These are phyloP conservation scores for Cadophora sp. DNA, from an alignment of 2,329 filamentous ascomycete species.

Conservation along the genomic window DNA sequence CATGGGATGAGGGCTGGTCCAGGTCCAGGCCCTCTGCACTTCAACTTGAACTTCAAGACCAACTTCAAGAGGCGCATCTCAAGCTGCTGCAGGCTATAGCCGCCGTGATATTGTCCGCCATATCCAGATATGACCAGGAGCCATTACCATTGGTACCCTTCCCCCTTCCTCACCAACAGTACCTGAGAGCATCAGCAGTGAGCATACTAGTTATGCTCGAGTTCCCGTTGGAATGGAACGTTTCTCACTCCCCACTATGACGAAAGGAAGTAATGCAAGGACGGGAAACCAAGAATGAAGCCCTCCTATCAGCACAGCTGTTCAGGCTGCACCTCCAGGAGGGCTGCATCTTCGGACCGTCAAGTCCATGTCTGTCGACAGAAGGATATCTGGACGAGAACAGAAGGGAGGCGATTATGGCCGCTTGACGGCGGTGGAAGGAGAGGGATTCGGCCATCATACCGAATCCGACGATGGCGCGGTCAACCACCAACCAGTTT, in stretches of 20 bases:
- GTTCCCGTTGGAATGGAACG: conserved; percentile 21
- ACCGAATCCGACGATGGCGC: conserved; percentile 8
- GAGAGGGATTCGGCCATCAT: conserved; percentile 12
- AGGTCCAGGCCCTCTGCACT: not conserved
- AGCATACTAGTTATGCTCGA: not conserved
- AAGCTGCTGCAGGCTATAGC: conserved; percentile 19
- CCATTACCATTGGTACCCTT: conserved; percentile 5
- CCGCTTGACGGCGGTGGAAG: conserved; percentile 13
- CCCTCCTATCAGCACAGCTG: conserved; percentile 31
- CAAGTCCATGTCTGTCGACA: conserved; percentile 3
- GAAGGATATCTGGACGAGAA: conserved; percentile 6
- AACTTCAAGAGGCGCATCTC: no score
- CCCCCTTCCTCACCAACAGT: not conserved
- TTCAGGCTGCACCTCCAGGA: conserved; percentile 20
- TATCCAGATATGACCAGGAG: conserved; percentile 5
- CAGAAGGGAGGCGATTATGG: conserved; percentile 3
- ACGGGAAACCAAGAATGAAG: conserved; percentile 20
- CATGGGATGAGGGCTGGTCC: no score
- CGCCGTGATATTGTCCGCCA: conserved; percentile 21
- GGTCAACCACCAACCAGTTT: not conserved
- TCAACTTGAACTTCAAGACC: not conserved
- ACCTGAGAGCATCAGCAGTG: not conserved
- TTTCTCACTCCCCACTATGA: conserved; percentile 31
- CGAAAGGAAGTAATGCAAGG: conserved; percentile 28
- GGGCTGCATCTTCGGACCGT: conserved; percentile 36